phyloP scores from a whole-genome alignment of 139 green algal species.

The Choricystis sp. region DNA sequence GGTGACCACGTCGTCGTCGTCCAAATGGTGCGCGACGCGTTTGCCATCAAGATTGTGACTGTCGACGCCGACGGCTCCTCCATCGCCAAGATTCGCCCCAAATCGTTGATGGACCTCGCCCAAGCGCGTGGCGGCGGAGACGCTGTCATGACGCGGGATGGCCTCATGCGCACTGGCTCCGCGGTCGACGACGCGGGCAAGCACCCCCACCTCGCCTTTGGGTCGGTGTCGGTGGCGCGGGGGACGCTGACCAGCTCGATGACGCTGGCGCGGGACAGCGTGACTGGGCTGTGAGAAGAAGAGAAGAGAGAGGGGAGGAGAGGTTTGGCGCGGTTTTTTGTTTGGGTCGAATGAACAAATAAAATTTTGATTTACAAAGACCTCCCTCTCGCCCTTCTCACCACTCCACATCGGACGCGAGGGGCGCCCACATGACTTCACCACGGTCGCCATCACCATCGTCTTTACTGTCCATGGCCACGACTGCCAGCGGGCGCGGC shows the following conservation, averaged over 20 bases:
- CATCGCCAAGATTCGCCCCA: constrained; percentile 25
- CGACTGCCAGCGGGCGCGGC: too few species aligned
- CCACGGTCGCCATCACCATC: too few species aligned
- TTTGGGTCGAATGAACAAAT: too few species aligned
- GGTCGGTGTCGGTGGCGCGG: background rate
- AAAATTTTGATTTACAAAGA: too few species aligned
- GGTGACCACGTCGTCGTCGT: constrained; percentile 28
- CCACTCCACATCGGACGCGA: too few species aligned
- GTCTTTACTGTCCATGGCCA: too few species aligned
- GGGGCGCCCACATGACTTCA: too few species aligned
- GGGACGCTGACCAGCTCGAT: background rate
- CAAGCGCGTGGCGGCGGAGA: constrained; percentile 7
- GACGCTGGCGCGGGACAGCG: background rate
- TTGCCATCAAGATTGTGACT: constrained; percentile 27
- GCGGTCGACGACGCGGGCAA: background rate
- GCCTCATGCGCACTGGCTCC: background rate
- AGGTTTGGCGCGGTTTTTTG: background rate
- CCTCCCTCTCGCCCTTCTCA: too few species aligned
- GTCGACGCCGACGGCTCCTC: constrained; percentile 19
- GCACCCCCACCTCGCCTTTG: background rate
- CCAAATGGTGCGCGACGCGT: constrained; percentile 9
- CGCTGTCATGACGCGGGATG: background rate
- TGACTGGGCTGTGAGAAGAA: background rate
- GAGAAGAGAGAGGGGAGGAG: background rate
- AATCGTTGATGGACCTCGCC: constrained; percentile 16